A percentile compares a stretch with the other conserved stretches of the same genome.
Conservation (phyloP, 2,329 filamentous ascomycete genomes). For the Metarhizium guizhouense region DNA sequence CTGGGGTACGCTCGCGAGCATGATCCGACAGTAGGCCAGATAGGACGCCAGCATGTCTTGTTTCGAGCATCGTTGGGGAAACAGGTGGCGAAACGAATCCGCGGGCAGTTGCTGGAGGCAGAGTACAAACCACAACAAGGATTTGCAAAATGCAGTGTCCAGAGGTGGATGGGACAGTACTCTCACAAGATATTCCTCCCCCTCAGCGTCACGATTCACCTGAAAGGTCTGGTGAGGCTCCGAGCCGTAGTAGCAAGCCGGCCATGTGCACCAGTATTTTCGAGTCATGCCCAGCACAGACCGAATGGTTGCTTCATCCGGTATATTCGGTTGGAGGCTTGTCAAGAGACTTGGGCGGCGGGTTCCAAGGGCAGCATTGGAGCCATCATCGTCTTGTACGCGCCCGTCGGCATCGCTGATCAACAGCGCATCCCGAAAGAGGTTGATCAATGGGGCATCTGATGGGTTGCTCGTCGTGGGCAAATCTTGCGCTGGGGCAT, state of each 20-base stretch:
- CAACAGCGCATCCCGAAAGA: too few relatives aligned
- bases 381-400: too few relatives aligned
- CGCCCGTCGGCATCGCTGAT: too few relatives aligned
- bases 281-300: conserved; percentile 6
- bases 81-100: conserved; percentile 13
- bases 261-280: conserved; percentile 17
- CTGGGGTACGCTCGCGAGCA: conserved; percentile 40
- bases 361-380: too few relatives aligned
- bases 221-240: conserved; percentile 3
- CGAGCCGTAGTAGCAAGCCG: conserved; percentile 7
- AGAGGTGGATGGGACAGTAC: conserved; percentile 24
- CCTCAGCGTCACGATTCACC: conserved; percentile 7
- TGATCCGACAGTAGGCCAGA: conserved; percentile 31
- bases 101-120: conserved; percentile 29
- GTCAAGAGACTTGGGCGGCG: too few relatives aligned
- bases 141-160: conserved; percentile 22
- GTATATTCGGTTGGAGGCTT: conserved; percentile 6
- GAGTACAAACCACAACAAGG: conserved; percentile 33
- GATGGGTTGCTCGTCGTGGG: too few relatives aligned
- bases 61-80: conserved; percentile 17
- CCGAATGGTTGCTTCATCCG: too few relatives aligned
- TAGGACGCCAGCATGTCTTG: conserved; percentile 31
- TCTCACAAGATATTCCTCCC: conserved; percentile 25
- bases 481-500: too few relatives aligned
- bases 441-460: too few relatives aligned